Base-by-base conservation (phyloP, 2,329 filamentous ascomycete genomes). In the Shiraia sp. region DNA sequence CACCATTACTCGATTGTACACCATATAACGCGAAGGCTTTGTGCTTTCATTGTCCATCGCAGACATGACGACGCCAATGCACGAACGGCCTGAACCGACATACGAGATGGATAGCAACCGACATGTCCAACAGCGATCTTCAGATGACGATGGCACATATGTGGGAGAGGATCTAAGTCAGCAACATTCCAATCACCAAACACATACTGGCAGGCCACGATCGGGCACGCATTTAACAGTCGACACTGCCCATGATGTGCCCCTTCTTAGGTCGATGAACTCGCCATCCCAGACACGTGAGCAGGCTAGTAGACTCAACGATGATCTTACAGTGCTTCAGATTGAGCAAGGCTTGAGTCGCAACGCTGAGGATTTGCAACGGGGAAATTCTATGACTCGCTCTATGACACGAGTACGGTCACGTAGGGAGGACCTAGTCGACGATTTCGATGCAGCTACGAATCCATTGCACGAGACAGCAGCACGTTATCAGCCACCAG, bases 391-490 rank as follows among this genome's bases (percentile, higher is more conserved):
- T 2, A 57, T 63, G 28, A 63, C 63, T 4, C 70, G 66, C 17
- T 79, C 79, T 2, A 70, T 82, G 27, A 70, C 72, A 43, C 73
- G 75, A 10, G 75, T 77, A 3, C 73, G 80, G 32, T 81, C 79
- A 4, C 74, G 75, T 28, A 70, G 74, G 8, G 72, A 76, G 1
- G 81, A 85, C 14, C 75, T 77, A 2, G 69, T 85, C 3, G 84
- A 87, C 57, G 83, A 87, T 39, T 86, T 86, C 53, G 83, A 86
- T 50, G 75, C 78, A 32, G 80, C 81, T 15, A 87, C 85, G 3
- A 86, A 86, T 38, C 85, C 85, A 0, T 71, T 87, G 24, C 84
- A 88, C 56, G 83, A 87, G 61, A 81, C 81, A 57, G 76, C 82
- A 1, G 78, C 80, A 27, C 71, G 82, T 32, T 88, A 86, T 66